Percentiles rank a stretch among this genome's conserved stretches.
Conservation (phyloP, 2,329 filamentous ascomycete species). For the Pseudocercospora crystallina region DNA sequence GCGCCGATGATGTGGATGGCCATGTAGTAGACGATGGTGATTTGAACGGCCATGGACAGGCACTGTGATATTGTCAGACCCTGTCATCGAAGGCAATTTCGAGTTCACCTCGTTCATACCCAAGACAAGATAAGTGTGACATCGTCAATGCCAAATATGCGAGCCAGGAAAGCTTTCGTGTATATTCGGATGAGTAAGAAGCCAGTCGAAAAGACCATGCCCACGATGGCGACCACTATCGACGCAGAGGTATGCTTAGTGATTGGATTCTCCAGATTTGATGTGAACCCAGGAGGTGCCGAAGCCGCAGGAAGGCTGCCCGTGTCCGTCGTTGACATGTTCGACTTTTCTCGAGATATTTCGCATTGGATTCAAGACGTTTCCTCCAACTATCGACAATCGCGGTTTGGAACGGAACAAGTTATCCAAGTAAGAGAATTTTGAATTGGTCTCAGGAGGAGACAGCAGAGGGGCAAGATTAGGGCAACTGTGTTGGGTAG, state of each 20-base stretch:
- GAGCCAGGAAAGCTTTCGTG: slow-evolving; percentile 19
- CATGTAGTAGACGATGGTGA: slow-evolving; percentile 13
- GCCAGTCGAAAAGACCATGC: slow-evolving; percentile 15
- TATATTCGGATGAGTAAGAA: slow-evolving; percentile 16
- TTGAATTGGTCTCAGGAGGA: too few species aligned
- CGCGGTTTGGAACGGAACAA: neutral
- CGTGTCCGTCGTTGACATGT: slow-evolving; percentile 7
- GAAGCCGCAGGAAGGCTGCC: slow-evolving; percentile 12
- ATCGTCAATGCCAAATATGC: slow-evolving; percentile 18
- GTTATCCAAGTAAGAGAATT: too few species aligned
- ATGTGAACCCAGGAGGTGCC: slow-evolving; percentile 14
- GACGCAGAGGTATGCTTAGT: slow-evolving; percentile 7
- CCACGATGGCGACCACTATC: slow-evolving; percentile 11
- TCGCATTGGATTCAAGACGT: neutral
- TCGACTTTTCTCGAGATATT: neutral
- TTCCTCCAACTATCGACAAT: neutral
- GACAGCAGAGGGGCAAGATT: too few species aligned
- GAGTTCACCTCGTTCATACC: neutral
- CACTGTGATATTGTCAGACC: neutral
- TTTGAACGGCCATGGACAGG: slow-evolving; percentile 16
- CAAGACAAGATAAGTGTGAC: slow-evolving; percentile 15
- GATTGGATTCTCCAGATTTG: slow-evolving; percentile 12
- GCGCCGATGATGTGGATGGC: slow-evolving; percentile 7
- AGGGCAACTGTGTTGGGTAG: too few species aligned
- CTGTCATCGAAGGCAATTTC: neutral